Evolutionary conservation across 208 protist species (phyloP), one percentile per base, ranked within the genome.

Genomic region (Leishmania tarentolae): DNA sequence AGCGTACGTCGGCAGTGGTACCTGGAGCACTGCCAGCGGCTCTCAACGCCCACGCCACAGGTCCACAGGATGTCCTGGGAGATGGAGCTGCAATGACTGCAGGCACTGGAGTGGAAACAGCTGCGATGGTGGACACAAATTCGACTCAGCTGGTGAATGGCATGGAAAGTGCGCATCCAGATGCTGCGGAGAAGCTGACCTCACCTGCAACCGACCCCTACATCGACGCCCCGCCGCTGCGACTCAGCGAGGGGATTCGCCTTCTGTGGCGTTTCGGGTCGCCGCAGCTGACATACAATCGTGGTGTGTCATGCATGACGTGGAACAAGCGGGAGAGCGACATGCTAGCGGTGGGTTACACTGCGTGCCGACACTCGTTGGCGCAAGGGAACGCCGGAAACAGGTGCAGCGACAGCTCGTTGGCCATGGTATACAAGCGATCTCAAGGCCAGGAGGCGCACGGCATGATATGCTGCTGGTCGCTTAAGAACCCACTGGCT

Each of bases 401-500:
- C 15, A 75, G 63, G 40, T 17, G 15, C 8, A 71, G 80, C 53
- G 59, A 70, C 9, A 52, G 42, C 31, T 47, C 75, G 4, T 53
- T 46, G 24, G 44, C 40, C 1, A 53, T 81, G 65, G 44, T 74
- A 42, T 63, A 57, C 56, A 79, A 80, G 57, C 79, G 78, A 2
- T 52, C 80, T n/a, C 70, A 73, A 31, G 80, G 74, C 0, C 79
- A 87, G 53, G 81, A 85, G 35, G 50, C 75, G 35, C 81, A 90
- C 56, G 98, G 98, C 21, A 86, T 98, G 78, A 87, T 99, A 53
- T 97, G 97, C 84, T 98, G 96, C 89, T 99, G 98, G 98, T 98
- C 97, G n/a, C 87, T 99, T n/a, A 99, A 99, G 84, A 99, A 99
- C 80, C 96, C 95, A 9, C 83, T 97, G 28, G 88, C 94, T 8